Base-by-base conservation (phyloP, 2,329 filamentous ascomycete genomes). In the Colletotrichum sp. region DNA sequence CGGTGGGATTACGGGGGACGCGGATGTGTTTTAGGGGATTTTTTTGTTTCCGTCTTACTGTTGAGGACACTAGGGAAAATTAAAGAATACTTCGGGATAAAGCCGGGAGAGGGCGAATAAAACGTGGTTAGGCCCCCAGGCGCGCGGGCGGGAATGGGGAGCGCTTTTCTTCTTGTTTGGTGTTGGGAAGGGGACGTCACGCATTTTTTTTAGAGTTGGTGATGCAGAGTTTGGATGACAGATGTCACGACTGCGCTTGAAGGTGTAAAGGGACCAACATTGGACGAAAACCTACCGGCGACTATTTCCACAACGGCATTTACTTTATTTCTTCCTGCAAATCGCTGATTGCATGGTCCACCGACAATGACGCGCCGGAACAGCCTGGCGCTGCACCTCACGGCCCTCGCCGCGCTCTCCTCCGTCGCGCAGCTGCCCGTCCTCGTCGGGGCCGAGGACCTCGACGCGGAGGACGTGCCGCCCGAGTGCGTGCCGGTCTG, bases 401-500 rank as follows among this genome's bases (percentile, higher is more conserved):
- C 60, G 24, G 18, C 68, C n/a, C 55, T 44, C 36, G n/a, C 72
- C 4, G 57, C 73, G 4, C 69, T 68, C 26, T 30, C 72, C 3
- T 72, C 72, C 2, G 7, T 65, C 26, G 18, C 70, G 9, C 32
- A 36, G 44, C 3, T 28, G 24, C 71, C 68, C n/a, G 10, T 68
- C 9, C 21, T 60, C 49, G 72, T 59, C 6, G 12, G 39, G 62
- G 71, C 74, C 8, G 71, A 76, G 26, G 74, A 76, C 8, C 65
- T 75, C 26, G 71, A 76, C 16, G 44, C 71, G 4, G 71, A 70
- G n/a, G 74, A 76, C 32, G 74, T 76, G 15, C 74, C 74, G 24
- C 44, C 74, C 24, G 70, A 69, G 26, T 76, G 74, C 39, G 70
- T 26, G 6, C 8, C 26, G 18, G n/a, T 26, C 13, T 76, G 74